Evolutionary conservation across 2,329 filamentous ascomycete genomes (phyloP), one percentile per base, ranked within the genome.

Genomic region (Ascosphaera acerosa): DNA sequence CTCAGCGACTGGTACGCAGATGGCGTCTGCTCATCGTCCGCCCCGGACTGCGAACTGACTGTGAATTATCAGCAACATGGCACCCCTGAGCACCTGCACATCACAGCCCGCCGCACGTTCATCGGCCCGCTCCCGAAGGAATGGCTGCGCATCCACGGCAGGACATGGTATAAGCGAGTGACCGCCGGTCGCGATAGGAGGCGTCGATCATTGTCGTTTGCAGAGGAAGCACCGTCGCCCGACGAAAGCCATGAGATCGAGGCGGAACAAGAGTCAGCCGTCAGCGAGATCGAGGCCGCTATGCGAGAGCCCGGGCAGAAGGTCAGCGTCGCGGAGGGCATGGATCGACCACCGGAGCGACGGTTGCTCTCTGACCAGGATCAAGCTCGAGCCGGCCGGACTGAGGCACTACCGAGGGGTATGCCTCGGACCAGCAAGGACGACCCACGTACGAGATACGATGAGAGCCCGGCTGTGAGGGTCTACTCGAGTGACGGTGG

Each of bases 71-170:
- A 60, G 63, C 59, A 64, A 51, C 64, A 73, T 56, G 62, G 65
- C 30, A 66, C 62, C 27, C 57, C 65, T 15, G 58, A 64, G 35
- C 68, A 73, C 42, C 49, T 73, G 25, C 59, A 71, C 47, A 51
- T 67, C 39, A 72, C 68, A 4, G 64, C 58, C 32, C 57, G 62
- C 33, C 62, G 68, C 33, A 63, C 62, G 48, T 73, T 73, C 48
- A 67, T 73, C 35, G 68, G 68, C 1, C 68, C 68, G 20, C 66
- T 72, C 20, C 68, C 68, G 28, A 62, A 66, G 40, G 66, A 64
- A 34, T 73, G 68, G 68, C 54, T 71, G 33, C 64, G 63, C 40
- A 64, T 59, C 36, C 63, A 71, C 44, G 57, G 66, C 32, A 67
- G 66, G 41, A 59, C 64, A 35, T 72, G 68, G 68, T 71, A 70